phyloP scores from a whole-genome alignment of 495 filamentous ascomycete genomes.

The Stereocaulon alpinum region DNA sequence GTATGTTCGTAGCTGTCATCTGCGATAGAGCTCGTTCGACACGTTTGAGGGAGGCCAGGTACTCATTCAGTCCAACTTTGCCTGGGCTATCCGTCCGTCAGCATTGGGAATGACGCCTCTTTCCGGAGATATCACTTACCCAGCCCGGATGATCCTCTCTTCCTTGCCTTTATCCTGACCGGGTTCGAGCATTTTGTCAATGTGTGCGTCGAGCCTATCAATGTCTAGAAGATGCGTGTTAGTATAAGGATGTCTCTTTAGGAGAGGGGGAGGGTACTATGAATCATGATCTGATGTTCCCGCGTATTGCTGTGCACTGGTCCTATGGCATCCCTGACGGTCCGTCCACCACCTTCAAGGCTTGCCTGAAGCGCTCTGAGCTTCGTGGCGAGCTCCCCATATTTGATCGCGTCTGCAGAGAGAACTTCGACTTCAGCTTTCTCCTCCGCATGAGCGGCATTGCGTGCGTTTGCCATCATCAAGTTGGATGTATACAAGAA shows the following conservation, averaged over 20 bases:
- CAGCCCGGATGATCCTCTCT: conserved; percentile 79
- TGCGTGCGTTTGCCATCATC: conserved; percentile 41
- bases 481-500: background rate
- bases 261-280: conserved; percentile 37
- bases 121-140: conserved; percentile 36
- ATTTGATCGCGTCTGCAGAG: conserved; percentile 54
- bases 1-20: conserved; percentile 76
- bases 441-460: conserved; percentile 55
- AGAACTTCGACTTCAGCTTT: conserved; percentile 62
- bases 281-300: conserved; percentile 70
- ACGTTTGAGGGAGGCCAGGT: conserved; percentile 79
- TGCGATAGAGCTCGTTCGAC: conserved; percentile 69
- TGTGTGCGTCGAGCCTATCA: conserved; percentile 71
- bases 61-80: conserved; percentile 70
- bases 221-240: conserved; percentile 47
- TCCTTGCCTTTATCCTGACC: conserved; percentile 80
- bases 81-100: conserved; percentile 46
- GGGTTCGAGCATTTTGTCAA: conserved; percentile 78
- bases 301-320: conserved; percentile 91
- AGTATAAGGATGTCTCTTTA: background rate
- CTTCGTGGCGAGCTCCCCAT: conserved; percentile 74
- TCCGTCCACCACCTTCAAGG: conserved; percentile 76
- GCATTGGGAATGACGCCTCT: conserved; percentile 5
- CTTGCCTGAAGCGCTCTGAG: conserved; percentile 79
- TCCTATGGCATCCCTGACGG: conserved; percentile 81